These are phyloP conservation scores for Achaetomium macrosporum DNA, from an alignment of 2,329 filamentous ascomycete species.

Conservation along the genomic window DNA sequence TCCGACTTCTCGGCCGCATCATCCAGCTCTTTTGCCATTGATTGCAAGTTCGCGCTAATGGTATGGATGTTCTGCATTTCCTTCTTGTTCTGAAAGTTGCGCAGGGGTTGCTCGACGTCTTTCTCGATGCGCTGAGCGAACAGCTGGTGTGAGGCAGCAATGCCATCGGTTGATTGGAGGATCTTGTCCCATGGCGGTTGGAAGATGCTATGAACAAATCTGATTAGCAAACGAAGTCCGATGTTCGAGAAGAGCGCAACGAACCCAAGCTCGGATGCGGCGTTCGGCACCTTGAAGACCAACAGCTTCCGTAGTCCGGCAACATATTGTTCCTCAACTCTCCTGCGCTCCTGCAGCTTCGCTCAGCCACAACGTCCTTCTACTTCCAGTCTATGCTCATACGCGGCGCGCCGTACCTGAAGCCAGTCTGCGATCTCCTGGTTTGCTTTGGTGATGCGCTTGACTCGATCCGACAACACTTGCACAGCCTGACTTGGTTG, in stretches of 20 bases:
- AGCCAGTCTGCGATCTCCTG: constrained; percentile 93
- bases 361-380: constrained; percentile 18
- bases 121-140: constrained; percentile 77
- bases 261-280: constrained; percentile 80
- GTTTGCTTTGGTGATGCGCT: constrained; percentile 81
- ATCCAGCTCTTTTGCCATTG: constrained; percentile 79
- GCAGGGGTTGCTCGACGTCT: constrained; percentile 80
- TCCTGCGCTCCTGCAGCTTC: constrained; percentile 71
- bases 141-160: constrained; percentile 76
- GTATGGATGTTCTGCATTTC: constrained; percentile 77
- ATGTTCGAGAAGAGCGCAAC: constrained; percentile 26
- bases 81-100: constrained; percentile 65
- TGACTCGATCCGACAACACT: constrained; percentile 79
- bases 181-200: constrained; percentile 86
- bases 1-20: constrained; percentile 79
- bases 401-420: constrained; percentile 55
- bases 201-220: constrained; percentile 61
- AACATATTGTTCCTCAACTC: constrained; percentile 86
- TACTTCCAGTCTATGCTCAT: background rate
- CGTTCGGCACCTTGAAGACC: constrained; percentile 66
- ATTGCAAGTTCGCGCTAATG: constrained; percentile 73
- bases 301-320: constrained; percentile 74
- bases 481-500: constrained; percentile 76
- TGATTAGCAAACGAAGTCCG: constrained; percentile 2
- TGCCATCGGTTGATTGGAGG: constrained; percentile 67